Conservation (phyloP, 176 grass and related monocot species). For the Secale cereale region DNA sequence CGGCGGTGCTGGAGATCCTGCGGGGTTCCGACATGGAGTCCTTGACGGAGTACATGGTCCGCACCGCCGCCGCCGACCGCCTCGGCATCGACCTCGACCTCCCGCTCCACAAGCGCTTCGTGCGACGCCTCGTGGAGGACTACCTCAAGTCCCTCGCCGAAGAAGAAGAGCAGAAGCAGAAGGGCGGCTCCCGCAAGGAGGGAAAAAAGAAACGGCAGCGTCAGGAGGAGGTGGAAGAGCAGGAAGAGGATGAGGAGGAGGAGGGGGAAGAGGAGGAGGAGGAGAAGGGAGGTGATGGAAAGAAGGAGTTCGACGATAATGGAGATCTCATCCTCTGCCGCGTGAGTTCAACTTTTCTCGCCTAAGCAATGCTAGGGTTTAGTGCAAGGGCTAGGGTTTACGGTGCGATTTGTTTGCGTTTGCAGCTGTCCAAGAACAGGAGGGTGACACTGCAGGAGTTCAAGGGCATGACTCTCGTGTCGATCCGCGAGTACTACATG, state of each 20-base stretch:
- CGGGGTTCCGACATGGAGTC: slow-evolving; percentile 58
- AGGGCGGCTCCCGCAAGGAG: slow-evolving; percentile 11
- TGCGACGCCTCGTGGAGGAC: slow-evolving; percentile 51
- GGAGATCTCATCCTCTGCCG: slow-evolving; percentile 85
- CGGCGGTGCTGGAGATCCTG: slow-evolving; percentile 68
- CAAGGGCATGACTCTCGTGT: slow-evolving; percentile 66
- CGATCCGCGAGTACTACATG: slow-evolving; percentile 71
- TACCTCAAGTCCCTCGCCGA: slow-evolving; percentile 50
- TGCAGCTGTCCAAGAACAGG: slow-evolving; percentile 76
- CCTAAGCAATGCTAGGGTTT: background rate
- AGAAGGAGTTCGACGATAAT: slow-evolving; percentile 62
- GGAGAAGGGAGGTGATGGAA: background rate
- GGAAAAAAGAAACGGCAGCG: slow-evolving; percentile 10
- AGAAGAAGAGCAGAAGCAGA: background rate
- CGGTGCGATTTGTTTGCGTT: slow-evolving; percentile 15
- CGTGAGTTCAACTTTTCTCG: slow-evolving; percentile 39
- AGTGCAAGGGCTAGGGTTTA: slow-evolving; percentile 23
- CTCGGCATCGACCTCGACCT: slow-evolving; percentile 75
- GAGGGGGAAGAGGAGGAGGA: slow-evolving; percentile 26
- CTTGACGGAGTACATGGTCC: slow-evolving; percentile 64
- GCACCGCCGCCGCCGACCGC: slow-evolving; percentile 49
- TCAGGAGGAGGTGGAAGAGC: background rate
- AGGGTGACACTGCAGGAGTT: slow-evolving; percentile 83
- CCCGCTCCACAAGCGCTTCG: slow-evolving; percentile 65
- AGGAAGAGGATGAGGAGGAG: slow-evolving; percentile 3